Evolutionary conservation across 1,284 basidiomycete species (phyloP).

Genomic region (Macrocystidia cucumis): DNA sequence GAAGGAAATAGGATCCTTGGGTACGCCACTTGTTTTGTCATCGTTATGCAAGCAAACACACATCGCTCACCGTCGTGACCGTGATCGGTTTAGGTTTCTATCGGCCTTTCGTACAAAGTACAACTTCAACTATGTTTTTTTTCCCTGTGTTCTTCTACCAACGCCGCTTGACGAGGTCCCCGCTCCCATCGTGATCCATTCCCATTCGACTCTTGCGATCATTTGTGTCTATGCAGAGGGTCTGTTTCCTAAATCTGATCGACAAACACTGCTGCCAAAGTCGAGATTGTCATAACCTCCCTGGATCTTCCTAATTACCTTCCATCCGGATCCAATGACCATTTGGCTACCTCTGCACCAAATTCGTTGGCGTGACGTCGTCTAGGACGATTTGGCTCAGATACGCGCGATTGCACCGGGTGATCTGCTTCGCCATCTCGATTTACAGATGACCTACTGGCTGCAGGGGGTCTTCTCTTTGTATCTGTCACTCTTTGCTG

Average conservation of each 20-base stretch:
- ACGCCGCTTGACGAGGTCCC: slow-evolving; percentile 6
- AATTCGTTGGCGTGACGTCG: slow-evolving; percentile 6
- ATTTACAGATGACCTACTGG: slow-evolving; percentile 8
- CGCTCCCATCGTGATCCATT: slow-evolving; percentile 22
- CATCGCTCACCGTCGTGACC: too few relatives aligned
- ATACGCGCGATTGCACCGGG: slow-evolving; percentile 18
- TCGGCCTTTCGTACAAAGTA: too few relatives aligned
- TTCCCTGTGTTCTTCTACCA: too few relatives aligned
- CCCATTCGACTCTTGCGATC: slow-evolving; percentile 11
- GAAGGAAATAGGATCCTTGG: too few relatives aligned
- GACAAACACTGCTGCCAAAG: slow-evolving; percentile 7
- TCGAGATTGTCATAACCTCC: slow-evolving; percentile 9
- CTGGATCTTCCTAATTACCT: slow-evolving; percentile 12
- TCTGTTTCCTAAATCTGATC: slow-evolving; percentile 13
- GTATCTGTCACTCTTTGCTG: too few relatives aligned
- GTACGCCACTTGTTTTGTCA: too few relatives aligned
- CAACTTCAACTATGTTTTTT: too few relatives aligned
- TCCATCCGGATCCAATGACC: slow-evolving; percentile 10
- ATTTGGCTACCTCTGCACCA: slow-evolving; percentile 6
- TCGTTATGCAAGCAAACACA: too few relatives aligned
- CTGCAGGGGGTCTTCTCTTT: too few relatives aligned
- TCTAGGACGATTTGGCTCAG: slow-evolving; percentile 9
- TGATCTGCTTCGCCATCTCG: slow-evolving; percentile 8
- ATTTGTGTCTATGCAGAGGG: too few relatives aligned
- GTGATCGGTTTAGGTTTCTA: too few relatives aligned